Evolutionary conservation across 2,329 filamentous ascomycete species (phyloP), one percentile per base, ranked within the genome.

Genomic region (Pseudogymnoascus sp.): DNA sequence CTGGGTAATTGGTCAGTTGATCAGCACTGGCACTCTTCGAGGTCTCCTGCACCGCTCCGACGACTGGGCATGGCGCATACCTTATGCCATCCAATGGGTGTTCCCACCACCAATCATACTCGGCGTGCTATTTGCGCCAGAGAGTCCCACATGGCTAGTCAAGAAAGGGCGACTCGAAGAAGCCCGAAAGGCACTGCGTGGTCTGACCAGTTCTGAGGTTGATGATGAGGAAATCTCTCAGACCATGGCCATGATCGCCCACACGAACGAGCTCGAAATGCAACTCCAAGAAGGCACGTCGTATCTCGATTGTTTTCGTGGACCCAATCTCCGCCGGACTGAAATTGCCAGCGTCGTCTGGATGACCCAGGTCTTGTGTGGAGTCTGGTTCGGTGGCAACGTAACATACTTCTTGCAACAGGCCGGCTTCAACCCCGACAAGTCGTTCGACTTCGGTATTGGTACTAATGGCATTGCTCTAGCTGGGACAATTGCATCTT

Each of bases 321-420:
- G 80, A 31, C 76, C 75, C 19, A 78, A 83, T 68, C 73, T 76
- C 3, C 76, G 78, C 42, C 77, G 78, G 38, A 80, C 78, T 3
- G 76, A 80, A 68, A 78, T 81, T 62, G 76, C 23, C 76, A 75
- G 67, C 73, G 78, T 72, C 64, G 72, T 15, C 78, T 78, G 80
- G 68, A 64, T 77, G 38, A 76, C 73, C 1, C 79, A 81, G 65
- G 80, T 59, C 74, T 80, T 60, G 64, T 71, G 33, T 64, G 83
- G 79, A 59, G 86, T 89, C 71, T 89, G 93, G 77, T 91, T 73
- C 31, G 67, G 80, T 1, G 76, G 76, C 19, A 79, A 76, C 68
- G 72, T 74, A 3, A 79, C 76, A 2, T 80, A 80, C 68, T 80
- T 81, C 72, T 80, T 80, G 70, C 70, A 78, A 61, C 74, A 75